Conservation (phyloP, 352 stramenopile genomes). For the Pythium vanterpoolii region DNA sequence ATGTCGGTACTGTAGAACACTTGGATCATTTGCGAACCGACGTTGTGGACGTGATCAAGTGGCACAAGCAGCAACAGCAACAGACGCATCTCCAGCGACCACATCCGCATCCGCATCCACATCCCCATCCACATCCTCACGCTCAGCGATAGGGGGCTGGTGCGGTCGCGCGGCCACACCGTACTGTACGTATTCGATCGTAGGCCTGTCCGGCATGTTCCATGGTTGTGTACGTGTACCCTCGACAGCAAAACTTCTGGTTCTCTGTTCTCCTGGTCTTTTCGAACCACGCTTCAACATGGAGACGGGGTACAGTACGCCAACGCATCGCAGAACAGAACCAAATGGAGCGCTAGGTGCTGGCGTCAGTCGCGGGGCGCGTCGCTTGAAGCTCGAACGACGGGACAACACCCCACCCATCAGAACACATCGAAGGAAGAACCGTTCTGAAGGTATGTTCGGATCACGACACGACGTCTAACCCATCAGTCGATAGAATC, state of each 20-base stretch:
- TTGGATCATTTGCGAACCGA: constrained; percentile 36
- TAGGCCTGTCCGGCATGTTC: too few species aligned
- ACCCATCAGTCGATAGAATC: not conserved
- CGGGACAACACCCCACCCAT: not conserved
- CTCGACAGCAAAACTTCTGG: too few species aligned
- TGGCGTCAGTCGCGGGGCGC: constrained; percentile 2
- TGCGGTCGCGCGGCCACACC: too few species aligned
- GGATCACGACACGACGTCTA: not conserved
- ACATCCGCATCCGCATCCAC: not conserved
- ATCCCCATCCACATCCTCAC: too few species aligned
- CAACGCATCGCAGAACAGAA: not conserved
- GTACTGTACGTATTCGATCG: too few species aligned
- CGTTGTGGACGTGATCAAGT: constrained; percentile 43
- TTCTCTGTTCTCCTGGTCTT: too few species aligned
- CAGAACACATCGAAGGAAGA: too few species aligned
- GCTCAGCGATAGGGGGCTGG: too few species aligned
- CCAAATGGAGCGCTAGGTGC: not conserved
- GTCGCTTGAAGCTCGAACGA: not conserved
- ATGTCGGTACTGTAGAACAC: constrained; percentile 19
- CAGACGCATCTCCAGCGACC: constrained; percentile 2
- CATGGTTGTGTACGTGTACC: not conserved
- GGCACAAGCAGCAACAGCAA: constrained; percentile 30
- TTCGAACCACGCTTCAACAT: too few species aligned
- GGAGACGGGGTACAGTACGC: too few species aligned
- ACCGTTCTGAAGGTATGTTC: too few species aligned